Percentiles rank a stretch among this genome's conserved stretches.
Conservation (phyloP, 139 green algal genomes). For the Auxenochlorella protothecoides region DNA sequence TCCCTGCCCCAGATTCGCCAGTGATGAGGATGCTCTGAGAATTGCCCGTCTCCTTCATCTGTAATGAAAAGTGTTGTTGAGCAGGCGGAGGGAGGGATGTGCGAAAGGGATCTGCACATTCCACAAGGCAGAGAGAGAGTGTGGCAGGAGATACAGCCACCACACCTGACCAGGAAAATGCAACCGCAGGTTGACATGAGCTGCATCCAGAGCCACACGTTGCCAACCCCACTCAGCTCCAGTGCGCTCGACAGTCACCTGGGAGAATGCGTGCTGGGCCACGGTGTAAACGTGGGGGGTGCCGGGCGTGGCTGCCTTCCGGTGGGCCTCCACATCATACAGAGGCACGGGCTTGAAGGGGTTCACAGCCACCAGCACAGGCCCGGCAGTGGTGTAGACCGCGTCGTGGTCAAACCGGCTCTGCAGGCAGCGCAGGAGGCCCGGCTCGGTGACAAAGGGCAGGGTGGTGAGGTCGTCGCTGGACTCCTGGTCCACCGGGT, state of each 20-base stretch:
- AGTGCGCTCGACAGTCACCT: background rate
- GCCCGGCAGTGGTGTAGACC: slow-evolving; percentile 76
- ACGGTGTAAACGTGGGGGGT: slow-evolving; percentile 72
- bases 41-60: background rate
- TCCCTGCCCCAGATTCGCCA: slow-evolving; percentile 75
- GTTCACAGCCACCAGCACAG: slow-evolving; percentile 83
- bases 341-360: slow-evolving; percentile 70
- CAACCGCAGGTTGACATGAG: background rate
- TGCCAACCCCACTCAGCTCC: background rate
- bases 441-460: slow-evolving; percentile 77
- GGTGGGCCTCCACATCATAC: slow-evolving; percentile 31
- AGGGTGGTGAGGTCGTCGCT: slow-evolving; percentile 67
- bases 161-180: no score
- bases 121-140: no score
- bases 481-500: background rate
- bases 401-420: slow-evolving; percentile 30
- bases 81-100: background rate
- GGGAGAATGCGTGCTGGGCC: slow-evolving; percentile 59
- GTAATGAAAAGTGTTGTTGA: no score
- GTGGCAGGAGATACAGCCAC: no score
- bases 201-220: background rate
- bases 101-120: background rate
- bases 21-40: slow-evolving; percentile 51
- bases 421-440: slow-evolving; percentile 68
- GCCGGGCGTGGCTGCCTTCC: no score